Evolutionary conservation across 2,329 filamentous ascomycete genomes (phyloP).

Genomic region (Penicillium sp.): DNA sequence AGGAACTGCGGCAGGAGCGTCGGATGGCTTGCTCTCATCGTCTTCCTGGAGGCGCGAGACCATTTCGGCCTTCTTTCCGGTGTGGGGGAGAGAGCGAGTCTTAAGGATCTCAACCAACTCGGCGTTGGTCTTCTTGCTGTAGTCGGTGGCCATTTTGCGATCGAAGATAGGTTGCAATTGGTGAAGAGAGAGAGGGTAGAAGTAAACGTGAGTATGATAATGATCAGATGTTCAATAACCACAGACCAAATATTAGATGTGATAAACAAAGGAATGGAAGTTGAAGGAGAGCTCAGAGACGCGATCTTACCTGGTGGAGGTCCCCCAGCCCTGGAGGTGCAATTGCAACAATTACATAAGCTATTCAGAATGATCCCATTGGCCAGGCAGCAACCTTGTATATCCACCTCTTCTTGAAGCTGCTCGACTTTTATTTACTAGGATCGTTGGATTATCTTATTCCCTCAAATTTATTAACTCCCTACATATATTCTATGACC

Average conservation of each 20-base stretch:
- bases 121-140: slow-evolving; percentile 51
- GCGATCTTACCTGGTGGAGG: background rate
- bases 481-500: background rate
- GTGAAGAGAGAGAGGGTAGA: background rate
- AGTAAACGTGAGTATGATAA: background rate
- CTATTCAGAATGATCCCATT: background rate
- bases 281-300: background rate
- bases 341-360: slow-evolving; percentile 3
- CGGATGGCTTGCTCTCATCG: slow-evolving; percentile 33
- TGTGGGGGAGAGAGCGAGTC: slow-evolving; percentile 46
- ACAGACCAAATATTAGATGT: background rate
- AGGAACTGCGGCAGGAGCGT: slow-evolving; percentile 21
- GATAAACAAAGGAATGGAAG: slow-evolving; percentile 5
- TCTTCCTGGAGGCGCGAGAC: slow-evolving; percentile 48
- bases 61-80: slow-evolving; percentile 51
- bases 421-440: background rate
- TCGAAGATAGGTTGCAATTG: background rate
- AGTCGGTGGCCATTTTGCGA: slow-evolving; percentile 43
- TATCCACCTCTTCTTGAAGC: background rate
- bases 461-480: background rate
- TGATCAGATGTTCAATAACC: background rate
- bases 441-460: background rate
- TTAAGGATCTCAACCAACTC: slow-evolving; percentile 52
- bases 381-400: background rate
- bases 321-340: background rate